These are phyloP conservation scores for Manihot esculenta DNA, from an alignment of 441 rosid species.

Conservation along the genomic window DNA sequence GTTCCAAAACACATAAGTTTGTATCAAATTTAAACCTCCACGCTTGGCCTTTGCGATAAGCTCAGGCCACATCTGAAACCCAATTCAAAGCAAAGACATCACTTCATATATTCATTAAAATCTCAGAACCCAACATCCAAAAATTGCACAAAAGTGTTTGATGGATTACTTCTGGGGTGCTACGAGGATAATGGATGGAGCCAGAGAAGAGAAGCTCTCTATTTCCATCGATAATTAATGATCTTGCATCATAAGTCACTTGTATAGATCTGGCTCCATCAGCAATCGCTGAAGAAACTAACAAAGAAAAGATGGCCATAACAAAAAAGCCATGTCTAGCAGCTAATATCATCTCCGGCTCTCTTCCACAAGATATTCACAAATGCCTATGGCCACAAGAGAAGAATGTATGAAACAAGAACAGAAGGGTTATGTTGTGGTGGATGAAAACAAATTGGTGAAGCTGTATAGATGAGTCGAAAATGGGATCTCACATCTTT, in stretches of 20 bases:
- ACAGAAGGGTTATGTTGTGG: too few species aligned
- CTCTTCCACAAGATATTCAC: not conserved
- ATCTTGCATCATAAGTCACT: slow-evolving; percentile 70
- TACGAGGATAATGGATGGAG: slow-evolving; percentile 87
- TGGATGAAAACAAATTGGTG: too few species aligned
- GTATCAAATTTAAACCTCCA: slow-evolving; percentile 76
- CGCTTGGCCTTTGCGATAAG: slow-evolving; percentile 59
- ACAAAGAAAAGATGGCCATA: slow-evolving; percentile 23
- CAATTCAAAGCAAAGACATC: not conserved
- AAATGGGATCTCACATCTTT: slow-evolving; percentile 18
- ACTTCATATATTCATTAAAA: too few species aligned
- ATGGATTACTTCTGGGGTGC: slow-evolving; percentile 71
- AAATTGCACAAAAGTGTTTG: too few species aligned
- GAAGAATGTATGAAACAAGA: not conserved
- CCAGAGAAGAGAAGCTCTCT: slow-evolving; percentile 87
- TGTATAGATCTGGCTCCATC: slow-evolving; percentile 18
- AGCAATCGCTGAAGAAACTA: slow-evolving; percentile 29
- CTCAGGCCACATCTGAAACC: slow-evolving; percentile 66
- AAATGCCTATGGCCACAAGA: too few species aligned
- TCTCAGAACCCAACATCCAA: too few species aligned
- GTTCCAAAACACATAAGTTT: slow-evolving; percentile 89
- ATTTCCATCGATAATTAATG: slow-evolving; percentile 72
- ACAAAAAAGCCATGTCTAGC: slow-evolving; percentile 17
- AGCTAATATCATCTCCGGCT: slow-evolving; percentile 16
- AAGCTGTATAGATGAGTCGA: too few species aligned